Base-by-base conservation (phyloP, 2,329 filamentous ascomycete species). In the Trichoderma brevicompactum region DNA sequence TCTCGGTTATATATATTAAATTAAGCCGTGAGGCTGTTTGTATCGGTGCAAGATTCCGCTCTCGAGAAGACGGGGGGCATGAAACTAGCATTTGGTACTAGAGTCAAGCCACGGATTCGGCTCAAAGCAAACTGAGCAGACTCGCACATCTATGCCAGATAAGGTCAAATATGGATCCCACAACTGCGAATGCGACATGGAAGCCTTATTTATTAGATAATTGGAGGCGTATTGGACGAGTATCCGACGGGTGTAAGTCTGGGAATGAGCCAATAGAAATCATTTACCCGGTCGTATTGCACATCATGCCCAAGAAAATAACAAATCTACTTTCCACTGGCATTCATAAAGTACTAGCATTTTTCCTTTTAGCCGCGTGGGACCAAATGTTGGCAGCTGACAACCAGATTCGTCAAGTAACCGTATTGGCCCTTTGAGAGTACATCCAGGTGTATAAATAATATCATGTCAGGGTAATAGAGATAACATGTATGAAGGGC, bases 301-400 rank as follows among this genome's bases (percentile, higher is more conserved):
- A 19, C 12, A 43, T 43, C 58, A 44, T 52, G 36, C 58, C 58
- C 12, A 41, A 50, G 46, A 52, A n/a, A 43, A 6, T 7, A 10
- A 6, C 10, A 10, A 53, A 43, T 5, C 46, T 13, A 34, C 15
- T 19, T 13, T 2, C n/a, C 38, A n/a, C 23, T 43, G 43, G 23
- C 7, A 61, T 13, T 1, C 17, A 28, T 28, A n/a, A n/a, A n/a
- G n/a, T 50, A 28, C 32, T 52, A 23, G n/a, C 28, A n/a, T 52
- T 61, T 52, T 62, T 36, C 58, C 58, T 62, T 62, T 62, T 62
- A 62, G 36, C 58, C 58, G 58, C 34, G 28, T 32, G 10, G 41
- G 32, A 40, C 17, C 34, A 38, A 38, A 49, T 48, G 43, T 28
- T 17, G 17, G 17, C 3, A 48, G 19, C 32, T 32, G 55, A 59